These are phyloP conservation scores for Pinus albicaulis DNA, from an alignment of 75 land plant species.

Conservation along the genomic window DNA sequence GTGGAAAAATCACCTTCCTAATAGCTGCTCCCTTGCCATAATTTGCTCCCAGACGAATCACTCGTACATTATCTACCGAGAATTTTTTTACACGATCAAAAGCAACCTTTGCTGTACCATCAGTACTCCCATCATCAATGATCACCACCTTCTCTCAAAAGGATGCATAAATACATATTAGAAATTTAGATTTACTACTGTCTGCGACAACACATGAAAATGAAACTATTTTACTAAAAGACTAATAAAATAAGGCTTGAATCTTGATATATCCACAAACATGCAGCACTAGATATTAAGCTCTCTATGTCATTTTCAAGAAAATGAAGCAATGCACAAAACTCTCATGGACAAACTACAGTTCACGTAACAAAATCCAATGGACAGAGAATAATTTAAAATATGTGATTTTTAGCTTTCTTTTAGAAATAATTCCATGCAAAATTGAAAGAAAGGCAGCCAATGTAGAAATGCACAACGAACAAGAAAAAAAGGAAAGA, in stretches of 20 bases:
- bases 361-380: no score
- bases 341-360: no score
- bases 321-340: no score
- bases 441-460: no score
- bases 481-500: no score
- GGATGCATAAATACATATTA: background rate
- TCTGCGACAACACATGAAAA: background rate
- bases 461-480: no score
- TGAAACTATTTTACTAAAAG: background rate
- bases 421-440: no score
- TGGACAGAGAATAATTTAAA: no score
- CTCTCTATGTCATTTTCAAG: no score
- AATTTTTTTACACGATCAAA: constrained; percentile 83
- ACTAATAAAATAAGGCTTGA: background rate
- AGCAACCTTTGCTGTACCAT: constrained; percentile 82
- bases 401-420: no score
- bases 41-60: constrained; percentile 84
- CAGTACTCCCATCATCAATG: constrained; percentile 97
- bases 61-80: constrained; percentile 76
- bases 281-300: background rate
- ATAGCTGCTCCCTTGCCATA: constrained; percentile 98
- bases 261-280: background rate
- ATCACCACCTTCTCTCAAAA: constrained; percentile 68
- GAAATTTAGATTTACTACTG: background rate
- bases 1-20: constrained; percentile 59